Evolutionary conservation across 2,329 filamentous ascomycete genomes (phyloP), one percentile per base, ranked within the genome.

Genomic region (Beauveria sp.): DNA sequence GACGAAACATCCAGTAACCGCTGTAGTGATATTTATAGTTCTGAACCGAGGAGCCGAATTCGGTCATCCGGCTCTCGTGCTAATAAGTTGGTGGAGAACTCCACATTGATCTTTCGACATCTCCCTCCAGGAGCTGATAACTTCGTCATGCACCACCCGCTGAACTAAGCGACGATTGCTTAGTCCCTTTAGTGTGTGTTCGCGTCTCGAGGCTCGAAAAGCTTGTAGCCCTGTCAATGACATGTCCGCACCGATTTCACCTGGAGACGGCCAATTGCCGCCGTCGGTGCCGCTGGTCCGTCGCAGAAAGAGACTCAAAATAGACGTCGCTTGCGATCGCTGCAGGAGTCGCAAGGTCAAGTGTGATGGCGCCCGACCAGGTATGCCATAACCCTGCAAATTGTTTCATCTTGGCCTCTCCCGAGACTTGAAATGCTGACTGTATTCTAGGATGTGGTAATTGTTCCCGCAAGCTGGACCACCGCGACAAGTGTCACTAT

Each of bases 301-400:
- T 18, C 63, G 65, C 61, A 65, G 65, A 40, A 78, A 78, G 63
- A 70, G 76, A n/a, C 71, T 76, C 58, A 78, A 78, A 63, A 76
- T 78, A 26, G 70, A 76, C 38, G 69, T 78, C 10, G 77, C 77
- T 3, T 79, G 77, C 62, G 72, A 78, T 54, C 71, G 71, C 5
- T 79, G 77, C 62, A 72, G 77, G 12, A 64, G 65, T 5, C 73
- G 72, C 59, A 79, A 79, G 65, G 70, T 77, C 50, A 74, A 75
- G 53, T 78, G 76, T 46, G 76, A 78, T 61, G 76, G 76, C 43
- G 66, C 67, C 16, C 71, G 75, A 40, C 73, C 74, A 62, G 69
- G 74, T 75, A 65, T 63, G 70, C 65, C 16, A 26, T 38, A 18
- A 34, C 30, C 20, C 20, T 26, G 8, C 18, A 40, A 51, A 43